Evolutionary conservation across 257 asterid genomes (phyloP), one percentile per base, ranked within the genome.

Genomic region (Cynanchum wilfordii): DNA sequence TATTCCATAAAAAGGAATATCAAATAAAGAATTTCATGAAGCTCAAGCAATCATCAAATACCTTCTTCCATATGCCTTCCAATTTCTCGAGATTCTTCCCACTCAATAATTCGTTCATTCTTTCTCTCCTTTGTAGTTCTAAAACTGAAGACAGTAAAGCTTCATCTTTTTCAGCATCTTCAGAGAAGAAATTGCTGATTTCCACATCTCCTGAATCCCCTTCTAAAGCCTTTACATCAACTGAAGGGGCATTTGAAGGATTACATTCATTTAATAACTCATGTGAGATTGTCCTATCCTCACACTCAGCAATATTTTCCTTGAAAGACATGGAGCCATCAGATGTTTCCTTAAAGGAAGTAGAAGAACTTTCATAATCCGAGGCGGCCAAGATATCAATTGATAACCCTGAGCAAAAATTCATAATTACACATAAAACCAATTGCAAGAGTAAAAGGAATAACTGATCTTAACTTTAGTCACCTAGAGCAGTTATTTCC

Each of bases 41-140:
- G 71, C 65, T 54, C 74, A 77, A 44, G 55, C 77, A 62, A 72
- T 47, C 57, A 73, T 62, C 44, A 68, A 52, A 75, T 88, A 94
- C 99, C 97, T 88, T 88, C 88, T 87, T 94, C 99, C 99, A 94
- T 83, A 86, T 85, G 73, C 97, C 99, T 80, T 90, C 97, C 85
- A 94, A 62, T 86, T 94, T 89, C 82, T 81, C 91, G 62, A 88
- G 75, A 83, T 88, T 88, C 76, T 85, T 87, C 78, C 75, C 93
- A 67, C 89, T 84, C 60, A 74, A 77, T 76, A 91, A 84, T 82
- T 89, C 99, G 84, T 80, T 91, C 83, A 84, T 27, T 82, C 81
- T 89, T 76, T 89, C 97, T 81, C 84, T 86, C 88, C 81, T 89
- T 70, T 86, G 91, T 36, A 86, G 83, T 73, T 89, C 96, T 83